Base-by-base conservation (phyloP, 805 yeast species). In the Wickerhamomyces chambardii region DNA sequence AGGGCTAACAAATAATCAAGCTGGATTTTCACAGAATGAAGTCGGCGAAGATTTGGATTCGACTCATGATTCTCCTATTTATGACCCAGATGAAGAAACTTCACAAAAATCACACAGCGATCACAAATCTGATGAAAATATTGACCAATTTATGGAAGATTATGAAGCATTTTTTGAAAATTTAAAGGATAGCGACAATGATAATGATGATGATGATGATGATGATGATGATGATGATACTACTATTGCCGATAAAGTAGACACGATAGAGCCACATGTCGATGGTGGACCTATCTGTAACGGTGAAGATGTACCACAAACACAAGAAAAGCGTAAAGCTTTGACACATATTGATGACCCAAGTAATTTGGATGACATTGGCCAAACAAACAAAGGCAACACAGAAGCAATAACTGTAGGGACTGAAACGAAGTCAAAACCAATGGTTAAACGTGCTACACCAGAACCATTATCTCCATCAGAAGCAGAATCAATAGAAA, bases 121-220 rank as follows among this genome's bases (percentile, higher is more conserved):
- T 19, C 6, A 6, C 8, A 8, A 19, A 19, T 19, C 22, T 6
- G 34, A 18, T 15, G 31, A 31, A 12, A n/a, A 29, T n/a, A 11
- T 14, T 17, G 36, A 25, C 8, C 15, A 7, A 7, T 32, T 32
- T 28, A 28, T 48, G 16, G 50, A 48, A 19, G 53, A 47, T 10
- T 50, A 36, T 31, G 54, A 50, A 22, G 45, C 44, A 3, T 48
- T 47, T 34, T 41, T 48, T 44, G 39, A 44, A 11, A 43, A 39
- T 6, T 19, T 46, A 9, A 47, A 36, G n/a, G 34, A 33, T 4
- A 34, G 14, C 2, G 34, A 28, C 5, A 29, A 34, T 9, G 31
- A 26, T 14, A 29, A 15, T 15, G 34, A 17, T 10, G 18, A n/a
- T 3, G 38, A 32, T 6, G 31, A 29, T 8, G 37, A 34, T 6